These are phyloP conservation scores for Lachnum nothofagi DNA, from an alignment of 2,329 filamentous ascomycete species.

Conservation along the genomic window DNA sequence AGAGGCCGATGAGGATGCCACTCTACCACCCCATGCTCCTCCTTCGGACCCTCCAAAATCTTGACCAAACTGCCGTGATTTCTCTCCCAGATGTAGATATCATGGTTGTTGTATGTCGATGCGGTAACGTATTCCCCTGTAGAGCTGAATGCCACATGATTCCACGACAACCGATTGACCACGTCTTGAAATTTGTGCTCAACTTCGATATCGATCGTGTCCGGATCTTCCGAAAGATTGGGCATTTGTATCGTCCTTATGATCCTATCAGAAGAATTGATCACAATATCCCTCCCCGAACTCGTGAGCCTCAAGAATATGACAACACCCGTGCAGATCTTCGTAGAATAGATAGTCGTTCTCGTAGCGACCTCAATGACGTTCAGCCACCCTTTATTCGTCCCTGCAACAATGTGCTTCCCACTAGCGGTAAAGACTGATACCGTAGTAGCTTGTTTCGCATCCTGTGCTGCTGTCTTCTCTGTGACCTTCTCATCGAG, in stretches of 20 bases:
- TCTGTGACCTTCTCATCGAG: slow-evolving; percentile 67
- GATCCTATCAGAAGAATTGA: slow-evolving; percentile 91
- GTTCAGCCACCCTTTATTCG: slow-evolving; percentile 93
- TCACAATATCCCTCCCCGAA: slow-evolving; percentile 80
- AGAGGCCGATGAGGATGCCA: slow-evolving; percentile 90
- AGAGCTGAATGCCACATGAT: slow-evolving; percentile 90
- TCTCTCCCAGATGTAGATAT: slow-evolving; percentile 97
- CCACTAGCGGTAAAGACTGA: slow-evolving; percentile 82
- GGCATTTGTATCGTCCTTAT: slow-evolving; percentile 90
- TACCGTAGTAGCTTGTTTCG: slow-evolving; percentile 90
- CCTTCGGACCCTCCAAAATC: slow-evolving; percentile 93
- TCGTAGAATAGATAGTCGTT: slow-evolving; percentile 82
- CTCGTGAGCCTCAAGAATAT: slow-evolving; percentile 79
- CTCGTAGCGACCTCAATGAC: slow-evolving; percentile 80
- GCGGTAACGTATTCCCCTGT: slow-evolving; percentile 94
- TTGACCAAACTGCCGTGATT: slow-evolving; percentile 89
- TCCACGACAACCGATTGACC: slow-evolving; percentile 92
- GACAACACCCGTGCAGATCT: slow-evolving; percentile 80
- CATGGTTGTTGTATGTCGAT: slow-evolving; percentile 96
- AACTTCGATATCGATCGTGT: slow-evolving; percentile 81
- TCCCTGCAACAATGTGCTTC: slow-evolving; percentile 85
- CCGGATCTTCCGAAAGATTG: slow-evolving; percentile 67
- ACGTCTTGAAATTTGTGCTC: slow-evolving; percentile 99
- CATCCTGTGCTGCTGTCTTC: slow-evolving; percentile 85
- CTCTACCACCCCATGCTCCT: slow-evolving; percentile 93